Base-by-base conservation (phyloP, 192 early-diverging fungal species). In the Coemansia sp. region DNA sequence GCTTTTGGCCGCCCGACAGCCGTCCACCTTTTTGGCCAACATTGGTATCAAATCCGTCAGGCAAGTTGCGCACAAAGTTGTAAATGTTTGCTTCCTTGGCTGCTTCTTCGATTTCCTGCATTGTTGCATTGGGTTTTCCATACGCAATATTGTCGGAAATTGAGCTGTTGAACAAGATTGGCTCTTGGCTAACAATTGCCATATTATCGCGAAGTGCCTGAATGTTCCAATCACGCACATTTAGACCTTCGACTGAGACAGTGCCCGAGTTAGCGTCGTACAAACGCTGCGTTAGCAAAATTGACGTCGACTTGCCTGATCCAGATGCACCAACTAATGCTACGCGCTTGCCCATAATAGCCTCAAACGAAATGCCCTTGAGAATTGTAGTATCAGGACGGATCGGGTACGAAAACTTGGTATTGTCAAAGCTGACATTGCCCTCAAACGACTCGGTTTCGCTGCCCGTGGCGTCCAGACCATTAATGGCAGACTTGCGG, bases 151-250 rank as follows among this genome's bases (percentile, higher is more conserved):
- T 98, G 11, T 96, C 93, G 31, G 83, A 83, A 67, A 98, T 90
- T 26, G 87, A 83, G 74, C 91, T 74, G 82, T 94, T 91, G 67
- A 96, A 96, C 38, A 98, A 72, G 29, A 92, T 85, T 2, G 95
- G 95, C 80, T 96, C 94, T 74, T 98, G 95, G 21, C 89, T 88
- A 9, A 98, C 95, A 21, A 98, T 78, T 10, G 92, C 89, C 82
- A 94, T 76, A 58, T 86, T 85, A 22, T 67, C 43, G 59, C 95
- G 88, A 17, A 96, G 80, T 31, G 87, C 84, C 29, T 64, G 57
- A 12, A 94, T 35, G 38, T 88, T 83, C 83, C 89, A 91, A 39
- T 86, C 64, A 5, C 74, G 67, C 26, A 95, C 82, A 48, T 85
- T 68, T 6, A 76, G 71, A 51, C 70, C 69, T 55, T 94, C 89